Evolutionary conservation across 805 yeast genomes (phyloP).

Genomic region (Saccharomycopsis amapae): DNA sequence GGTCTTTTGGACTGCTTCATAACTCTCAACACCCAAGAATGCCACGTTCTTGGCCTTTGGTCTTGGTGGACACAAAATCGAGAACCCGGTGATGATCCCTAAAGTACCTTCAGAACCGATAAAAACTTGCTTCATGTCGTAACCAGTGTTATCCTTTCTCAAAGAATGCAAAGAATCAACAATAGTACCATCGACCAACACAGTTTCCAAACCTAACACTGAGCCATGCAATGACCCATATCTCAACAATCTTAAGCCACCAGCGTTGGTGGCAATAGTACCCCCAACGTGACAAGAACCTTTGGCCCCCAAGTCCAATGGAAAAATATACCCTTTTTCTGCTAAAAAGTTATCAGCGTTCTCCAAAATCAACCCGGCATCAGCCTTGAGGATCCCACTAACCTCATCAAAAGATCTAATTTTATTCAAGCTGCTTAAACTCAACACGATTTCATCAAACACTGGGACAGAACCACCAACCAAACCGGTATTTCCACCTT

Average conservation of each 20-base stretch:
- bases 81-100: conserved; percentile 85
- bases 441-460: conserved; percentile 80
- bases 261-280: conserved; percentile 92
- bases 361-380: conserved; percentile 87
- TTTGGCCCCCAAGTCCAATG: conserved; percentile 91
- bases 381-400: conserved; percentile 81
- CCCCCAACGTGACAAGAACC: conserved; percentile 97
- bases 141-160: conserved; percentile 93
- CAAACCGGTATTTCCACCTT: conserved; percentile 94
- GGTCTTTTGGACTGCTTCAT: conserved; percentile 76
- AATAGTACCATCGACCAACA: conserved; percentile 76
- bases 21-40: conserved; percentile 72
- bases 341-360: conserved; percentile 71
- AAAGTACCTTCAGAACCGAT: conserved; percentile 93
- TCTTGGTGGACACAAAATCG: conserved; percentile 82
- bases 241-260: conserved; percentile 80
- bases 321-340: conserved; percentile 84
- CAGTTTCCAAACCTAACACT: conserved; percentile 86
- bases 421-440: conserved; percentile 63
- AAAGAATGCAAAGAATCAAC: conserved; percentile 74
- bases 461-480: conserved; percentile 94
- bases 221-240: conserved; percentile 92
- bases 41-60: conserved; percentile 85
- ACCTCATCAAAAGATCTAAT: conserved; percentile 75
- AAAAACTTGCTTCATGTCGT: conserved; percentile 84